Evolutionary conservation across 257 asterid species (phyloP), one percentile per base, ranked within the genome.

Genomic region (Nicotiana tabacum): DNA sequence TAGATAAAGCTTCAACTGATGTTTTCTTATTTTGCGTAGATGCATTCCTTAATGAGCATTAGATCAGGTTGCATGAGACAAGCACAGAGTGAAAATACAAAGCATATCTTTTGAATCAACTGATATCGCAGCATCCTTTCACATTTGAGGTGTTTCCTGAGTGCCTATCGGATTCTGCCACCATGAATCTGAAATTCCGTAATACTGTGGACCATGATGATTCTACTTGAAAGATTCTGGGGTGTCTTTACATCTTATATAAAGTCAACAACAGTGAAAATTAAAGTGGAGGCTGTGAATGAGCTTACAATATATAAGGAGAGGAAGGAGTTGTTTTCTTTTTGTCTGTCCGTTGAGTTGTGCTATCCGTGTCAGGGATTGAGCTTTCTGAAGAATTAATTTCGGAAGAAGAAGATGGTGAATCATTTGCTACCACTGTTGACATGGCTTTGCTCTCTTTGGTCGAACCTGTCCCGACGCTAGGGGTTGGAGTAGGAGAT

Each of bases 401-500:
- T 80, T 81, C 82, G 15, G 43, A 74, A 17, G 91, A 55, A 2
- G 89, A 77, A 78, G 88, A 32, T 74, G 81, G 46, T 82, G 90
- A 62, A 68, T 66, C 78, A 30, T 81, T 57, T 80, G 37, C 86
- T 82, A 35, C 1, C 10, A 85, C 83, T 33, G 72, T 24, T 24
- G 27, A 24, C 27, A 24, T 0, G 27, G 27, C 37, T 70, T 29
- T 83, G 51, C 85, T 85, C 56, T 74, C 33, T 66, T 84, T 83
- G 66, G 86, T 77, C 0, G 76, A 66, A 83, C 81, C 46, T 83
- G 67, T 89, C 43, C 87, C 80, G 81, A 87, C 82, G 72, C 93
- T 92, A 21, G 91, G 90, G 16, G 90, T 88, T 72, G 97, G 92
- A 67, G 86, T 86, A 33, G 97, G 93, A 51, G 92, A 90, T 85